Evolutionary conservation across 164 flowering plant genomes (phyloP), one percentile per base, ranked within the genome.

Genomic region (Cinnamomum micranthum): DNA sequence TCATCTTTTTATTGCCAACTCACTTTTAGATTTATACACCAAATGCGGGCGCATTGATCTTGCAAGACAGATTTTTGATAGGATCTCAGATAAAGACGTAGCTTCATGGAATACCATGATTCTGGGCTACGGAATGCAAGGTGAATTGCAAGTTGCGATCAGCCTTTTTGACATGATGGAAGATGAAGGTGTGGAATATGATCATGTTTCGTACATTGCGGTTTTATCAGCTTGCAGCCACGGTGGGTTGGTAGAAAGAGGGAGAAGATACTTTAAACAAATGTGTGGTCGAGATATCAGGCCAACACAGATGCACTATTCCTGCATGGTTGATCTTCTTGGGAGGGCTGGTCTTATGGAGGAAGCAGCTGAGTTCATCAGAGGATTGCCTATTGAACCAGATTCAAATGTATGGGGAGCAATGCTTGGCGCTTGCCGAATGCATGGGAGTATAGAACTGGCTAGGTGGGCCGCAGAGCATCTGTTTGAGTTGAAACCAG

Each of bases 141-240:
- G 88, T 20, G 80, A 84, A 17, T 69, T 81, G 4, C 76, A 84
- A 33, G 78, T 78, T 60, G 86, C 88, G 33, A 68, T 85, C 27
- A 19, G 71, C 69, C 77, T 86, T 50, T 85, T 86, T 66, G 87
- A 86, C 65, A 72, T 69, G 65, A 77, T 72, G 79, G 58, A 59
- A 33, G 67, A 20, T 7, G 68, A 72, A 67, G 79, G 72, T 13
- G 51, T 72, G 71, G 71, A 66, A 22, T 72, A 72, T 66, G 79
- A 77, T 68, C 10, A 11, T 35, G 79, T 77, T 75, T 83, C 89
- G 23, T 87, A 79, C 51, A 71, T 87, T 52, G 87, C 88, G 14
- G 82, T 85, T 62, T 62, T 87, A 6, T 87, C 90, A 19, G 87
- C 82, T 35, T 87, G 90, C 75, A 84, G 88, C 73, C 90, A 85